These are phyloP conservation scores for Fusarium kyushuense DNA, from an alignment of 2,329 filamentous ascomycete species.

Conservation along the genomic window DNA sequence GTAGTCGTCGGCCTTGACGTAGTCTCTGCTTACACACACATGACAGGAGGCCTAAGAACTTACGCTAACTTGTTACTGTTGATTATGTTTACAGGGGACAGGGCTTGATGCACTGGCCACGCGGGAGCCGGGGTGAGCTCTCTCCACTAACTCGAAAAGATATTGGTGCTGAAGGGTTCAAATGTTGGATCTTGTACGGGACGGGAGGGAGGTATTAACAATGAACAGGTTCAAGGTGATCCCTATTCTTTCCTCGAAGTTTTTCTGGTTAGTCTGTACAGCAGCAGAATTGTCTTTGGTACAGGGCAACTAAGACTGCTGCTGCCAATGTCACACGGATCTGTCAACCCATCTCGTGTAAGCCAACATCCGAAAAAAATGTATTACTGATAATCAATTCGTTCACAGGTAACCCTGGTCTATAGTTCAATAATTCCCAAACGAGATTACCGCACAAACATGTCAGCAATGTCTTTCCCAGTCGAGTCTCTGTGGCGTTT, in stretches of 20 bases:
- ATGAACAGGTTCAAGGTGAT: background rate
- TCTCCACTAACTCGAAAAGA: conserved; percentile 37
- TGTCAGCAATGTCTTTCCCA: conserved; percentile 22
- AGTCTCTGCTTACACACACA: conserved; percentile 9
- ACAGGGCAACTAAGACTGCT: background rate
- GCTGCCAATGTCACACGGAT: conserved; percentile 32
- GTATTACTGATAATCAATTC: conserved; percentile 31
- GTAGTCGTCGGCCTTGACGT: conserved; percentile 12
- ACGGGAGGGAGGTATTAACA: background rate
- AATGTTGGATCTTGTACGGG: conserved; percentile 21
- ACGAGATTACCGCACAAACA: conserved; percentile 37
- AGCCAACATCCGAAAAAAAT: conserved; percentile 22
- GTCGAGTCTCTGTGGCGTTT: conserved; percentile 22
- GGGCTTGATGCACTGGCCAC: conserved; percentile 39
- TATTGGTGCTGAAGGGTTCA: conserved; percentile 23
- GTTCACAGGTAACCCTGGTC: conserved; percentile 7
- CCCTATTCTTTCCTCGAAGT: background rate
- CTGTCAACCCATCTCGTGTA: conserved; percentile 25
- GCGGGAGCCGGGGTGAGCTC: conserved; percentile 42
- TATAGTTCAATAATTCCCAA: conserved; percentile 24
- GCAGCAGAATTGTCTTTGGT: background rate
- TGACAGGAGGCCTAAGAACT: conserved; percentile 16
- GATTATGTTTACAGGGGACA: conserved; percentile 14
- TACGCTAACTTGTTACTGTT: background rate
- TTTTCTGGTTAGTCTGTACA: background rate